Percentiles rank a stretch among this genome's conserved stretches.
Conservation (phyloP, 2,329 filamentous ascomycete species). For the Penicillium thymicola region DNA sequence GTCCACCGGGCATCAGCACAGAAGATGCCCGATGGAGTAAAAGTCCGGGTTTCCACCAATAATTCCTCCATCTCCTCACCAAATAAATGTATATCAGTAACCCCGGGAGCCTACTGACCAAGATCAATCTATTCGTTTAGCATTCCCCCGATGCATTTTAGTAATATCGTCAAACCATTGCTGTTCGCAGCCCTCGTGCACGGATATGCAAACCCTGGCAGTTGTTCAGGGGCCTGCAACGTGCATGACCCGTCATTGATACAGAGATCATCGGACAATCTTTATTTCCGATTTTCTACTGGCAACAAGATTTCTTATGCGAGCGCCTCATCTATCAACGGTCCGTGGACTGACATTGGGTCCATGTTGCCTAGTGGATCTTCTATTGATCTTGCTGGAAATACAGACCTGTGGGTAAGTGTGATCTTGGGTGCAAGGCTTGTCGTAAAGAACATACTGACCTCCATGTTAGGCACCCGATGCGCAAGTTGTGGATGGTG, state of each 20-base stretch:
- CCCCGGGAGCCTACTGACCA: neutral
- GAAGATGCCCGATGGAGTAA: neutral
- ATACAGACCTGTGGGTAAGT: constrained; percentile 50
- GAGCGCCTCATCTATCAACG: constrained; percentile 46
- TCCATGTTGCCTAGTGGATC: constrained; percentile 47
- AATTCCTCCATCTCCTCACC: neutral
- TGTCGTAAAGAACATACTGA: neutral
- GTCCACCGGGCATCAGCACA: neutral
- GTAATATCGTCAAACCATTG: neutral
- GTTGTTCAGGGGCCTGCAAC: constrained; percentile 32
- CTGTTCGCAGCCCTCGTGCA: constrained; percentile 18
- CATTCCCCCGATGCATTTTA: constrained; percentile 4
- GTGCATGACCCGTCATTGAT: constrained; percentile 51
- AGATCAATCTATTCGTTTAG: neutral
- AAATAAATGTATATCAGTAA: neutral
- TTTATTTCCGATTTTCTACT: constrained; percentile 54
- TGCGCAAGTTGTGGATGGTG: constrained; percentile 53
- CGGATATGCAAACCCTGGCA: constrained; percentile 31
- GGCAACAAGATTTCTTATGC: constrained; percentile 50
- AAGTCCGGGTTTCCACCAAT: constrained; percentile 14
- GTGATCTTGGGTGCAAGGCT: no score
- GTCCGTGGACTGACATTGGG: constrained; percentile 52
- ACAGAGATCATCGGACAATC: constrained; percentile 46
- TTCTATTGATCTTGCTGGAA: constrained; percentile 46
- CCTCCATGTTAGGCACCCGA: constrained; percentile 56